These are phyloP conservation scores for Botrytis paeoniae DNA, from an alignment of 2,329 filamentous ascomycete genomes.

Conservation along the genomic window DNA sequence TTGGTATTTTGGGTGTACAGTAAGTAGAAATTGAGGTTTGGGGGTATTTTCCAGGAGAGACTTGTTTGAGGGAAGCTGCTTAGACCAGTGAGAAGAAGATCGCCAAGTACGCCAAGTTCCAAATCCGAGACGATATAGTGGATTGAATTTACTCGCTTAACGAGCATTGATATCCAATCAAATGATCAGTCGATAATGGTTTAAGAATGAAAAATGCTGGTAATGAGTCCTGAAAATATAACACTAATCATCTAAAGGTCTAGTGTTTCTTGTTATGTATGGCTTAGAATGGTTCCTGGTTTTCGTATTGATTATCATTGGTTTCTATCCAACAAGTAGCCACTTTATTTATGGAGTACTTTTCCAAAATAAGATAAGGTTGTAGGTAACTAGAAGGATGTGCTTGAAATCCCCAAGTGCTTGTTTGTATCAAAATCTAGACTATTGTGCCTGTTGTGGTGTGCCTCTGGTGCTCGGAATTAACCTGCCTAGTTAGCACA, in stretches of 20 bases:
- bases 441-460: background rate
- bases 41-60: constrained; percentile 12
- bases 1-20: background rate
- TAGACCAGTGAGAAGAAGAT: constrained; percentile 8
- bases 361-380: background rate
- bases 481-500: background rate
- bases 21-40: background rate
- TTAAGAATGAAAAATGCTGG: background rate
- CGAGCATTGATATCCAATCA: background rate
- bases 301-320: background rate
- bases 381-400: background rate
- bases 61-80: constrained; percentile 9
- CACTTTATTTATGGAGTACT: background rate
- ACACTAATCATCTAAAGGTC: background rate
- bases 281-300: background rate
- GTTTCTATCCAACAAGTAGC: background rate
- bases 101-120: constrained; percentile 6
- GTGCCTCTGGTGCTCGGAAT: background rate
- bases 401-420: background rate
- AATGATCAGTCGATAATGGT: background rate
- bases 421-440: constrained; percentile 2
- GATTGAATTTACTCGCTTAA: background rate
- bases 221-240: background rate
- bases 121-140: constrained; percentile 9
- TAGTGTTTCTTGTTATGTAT: background rate